Conservation (phyloP, 129 eudicot genomes). For the Kitagawia praeruptora region DNA sequence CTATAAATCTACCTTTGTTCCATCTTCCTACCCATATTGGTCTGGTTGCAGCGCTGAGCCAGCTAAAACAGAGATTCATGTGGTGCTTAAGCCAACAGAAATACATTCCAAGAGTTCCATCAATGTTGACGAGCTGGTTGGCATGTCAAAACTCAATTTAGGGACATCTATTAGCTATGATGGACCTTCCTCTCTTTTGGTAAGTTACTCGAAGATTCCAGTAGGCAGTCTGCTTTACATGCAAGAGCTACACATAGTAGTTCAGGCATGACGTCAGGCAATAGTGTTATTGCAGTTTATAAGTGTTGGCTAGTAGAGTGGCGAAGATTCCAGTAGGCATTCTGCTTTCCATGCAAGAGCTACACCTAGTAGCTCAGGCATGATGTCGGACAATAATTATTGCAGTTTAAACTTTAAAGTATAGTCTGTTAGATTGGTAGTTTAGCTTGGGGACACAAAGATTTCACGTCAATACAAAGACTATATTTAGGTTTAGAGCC, state of each 20-base stretch:
- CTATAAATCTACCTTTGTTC: slow-evolving; percentile 46
- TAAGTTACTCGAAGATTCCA: slow-evolving; percentile 49
- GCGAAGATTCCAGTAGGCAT: slow-evolving; percentile 32
- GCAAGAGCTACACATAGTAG: too few species aligned
- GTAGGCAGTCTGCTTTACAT: too few species aligned
- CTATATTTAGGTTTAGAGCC: slow-evolving; percentile 26
- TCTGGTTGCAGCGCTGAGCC: slow-evolving; percentile 19
- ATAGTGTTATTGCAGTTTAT: too few species aligned
- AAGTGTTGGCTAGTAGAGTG: too few species aligned
- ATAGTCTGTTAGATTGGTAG: slow-evolving; percentile 21
- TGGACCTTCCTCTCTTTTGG: slow-evolving; percentile 35
- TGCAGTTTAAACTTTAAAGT: slow-evolving; percentile 45
- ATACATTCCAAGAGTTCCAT: slow-evolving; percentile 80
- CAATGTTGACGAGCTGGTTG: slow-evolving; percentile 77
- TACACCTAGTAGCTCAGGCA: slow-evolving; percentile 32
- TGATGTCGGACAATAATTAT: slow-evolving; percentile 46
- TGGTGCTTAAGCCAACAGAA: slow-evolving; percentile 75
- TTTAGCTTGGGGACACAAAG: neutral
- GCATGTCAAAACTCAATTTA: slow-evolving; percentile 72
- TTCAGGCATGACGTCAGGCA: too few species aligned
- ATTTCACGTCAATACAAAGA: slow-evolving; percentile 33
- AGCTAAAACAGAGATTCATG: slow-evolving; percentile 46
- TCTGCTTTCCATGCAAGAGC: slow-evolving; percentile 79
- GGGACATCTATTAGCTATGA: slow-evolving; percentile 56
- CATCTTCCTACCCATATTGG: slow-evolving; percentile 58